phyloP scores from a whole-genome alignment of 257 asterid species.

The Coffea canephora region DNA sequence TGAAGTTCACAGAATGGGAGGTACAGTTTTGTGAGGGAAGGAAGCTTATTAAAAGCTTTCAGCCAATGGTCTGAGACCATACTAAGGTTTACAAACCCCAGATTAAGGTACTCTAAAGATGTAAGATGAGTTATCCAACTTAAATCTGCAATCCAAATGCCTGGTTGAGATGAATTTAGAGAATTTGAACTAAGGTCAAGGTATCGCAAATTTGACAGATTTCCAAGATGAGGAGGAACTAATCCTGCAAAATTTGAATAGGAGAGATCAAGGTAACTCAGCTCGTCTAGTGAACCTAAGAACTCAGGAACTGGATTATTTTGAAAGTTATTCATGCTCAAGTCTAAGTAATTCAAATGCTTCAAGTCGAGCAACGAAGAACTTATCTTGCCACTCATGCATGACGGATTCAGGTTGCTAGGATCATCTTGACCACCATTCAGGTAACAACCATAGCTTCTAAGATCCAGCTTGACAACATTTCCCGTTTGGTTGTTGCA shows the following conservation, averaged over 20 bases:
- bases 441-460: background rate
- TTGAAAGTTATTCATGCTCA: slow-evolving; percentile 24
- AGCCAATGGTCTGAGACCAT: slow-evolving; percentile 15
- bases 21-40: slow-evolving; percentile 9
- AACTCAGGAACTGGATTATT: slow-evolving; percentile 19
- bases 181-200: background rate
- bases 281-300: slow-evolving; percentile 19
- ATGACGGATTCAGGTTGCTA: background rate
- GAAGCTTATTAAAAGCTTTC: slow-evolving; percentile 7
- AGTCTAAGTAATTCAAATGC: slow-evolving; percentile 24
- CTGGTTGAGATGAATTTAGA: background rate
- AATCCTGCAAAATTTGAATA: slow-evolving; percentile 16
- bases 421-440: background rate
- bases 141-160: slow-evolving; percentile 17
- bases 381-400: slow-evolving; percentile 27
- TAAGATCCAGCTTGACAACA: slow-evolving; percentile 12
- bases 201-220: slow-evolving; percentile 17
- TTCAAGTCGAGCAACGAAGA: slow-evolving; percentile 20
- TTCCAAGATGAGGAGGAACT: slow-evolving; percentile 24
- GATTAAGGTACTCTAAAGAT: background rate
- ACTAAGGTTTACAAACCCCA: slow-evolving; percentile 4
- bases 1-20: slow-evolving; percentile 16
- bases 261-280: slow-evolving; percentile 28
- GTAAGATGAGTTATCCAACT: background rate
- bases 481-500: background rate